Evolutionary conservation across 2,329 filamentous ascomycete genomes (phyloP).

Genomic region (Hymenoscyphus scutula): DNA sequence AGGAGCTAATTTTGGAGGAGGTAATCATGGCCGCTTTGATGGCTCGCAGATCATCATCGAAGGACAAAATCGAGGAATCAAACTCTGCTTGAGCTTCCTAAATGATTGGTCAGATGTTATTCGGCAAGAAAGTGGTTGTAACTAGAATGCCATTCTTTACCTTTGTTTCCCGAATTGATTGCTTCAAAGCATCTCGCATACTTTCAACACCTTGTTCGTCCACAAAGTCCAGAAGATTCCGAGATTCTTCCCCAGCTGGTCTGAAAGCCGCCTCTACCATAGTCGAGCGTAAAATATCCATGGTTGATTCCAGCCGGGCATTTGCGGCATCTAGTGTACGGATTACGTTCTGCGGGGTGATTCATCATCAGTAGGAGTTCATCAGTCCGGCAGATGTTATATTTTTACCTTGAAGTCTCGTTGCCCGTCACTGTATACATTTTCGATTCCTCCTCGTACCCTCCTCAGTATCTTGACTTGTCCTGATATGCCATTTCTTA

Average conservation of each 20-base stretch:
- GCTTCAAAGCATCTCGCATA: conserved; percentile 65
- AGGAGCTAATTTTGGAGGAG: conserved; percentile 35
- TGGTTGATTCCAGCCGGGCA: conserved; percentile 61
- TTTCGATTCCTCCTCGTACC: conserved; percentile 51
- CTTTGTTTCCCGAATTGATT: conserved; percentile 69
- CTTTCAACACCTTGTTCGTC: conserved; percentile 67
- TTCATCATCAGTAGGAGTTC: conserved; percentile 13
- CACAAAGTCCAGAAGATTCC: conserved; percentile 72
- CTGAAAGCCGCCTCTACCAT: conserved; percentile 63
- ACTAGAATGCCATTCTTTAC: conserved; percentile 40
- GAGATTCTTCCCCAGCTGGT: conserved; percentile 55
- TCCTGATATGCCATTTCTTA: conserved; percentile 59
- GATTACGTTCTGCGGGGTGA: conserved; percentile 48
- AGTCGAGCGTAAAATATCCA: conserved; percentile 62
- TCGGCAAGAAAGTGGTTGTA: neutral
- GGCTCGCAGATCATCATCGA: conserved; percentile 69
- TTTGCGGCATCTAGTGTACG: conserved; percentile 66
- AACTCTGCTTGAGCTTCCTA: conserved; percentile 68
- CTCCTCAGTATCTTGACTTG: conserved; percentile 52
- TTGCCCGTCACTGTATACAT: conserved; percentile 56
- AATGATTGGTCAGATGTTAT: conserved; percentile 14
- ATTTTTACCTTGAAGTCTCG: conserved; percentile 51
- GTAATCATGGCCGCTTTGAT: conserved; percentile 50
- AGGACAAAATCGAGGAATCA: conserved; percentile 63
- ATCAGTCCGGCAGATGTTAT: neutral